phyloP scores from a whole-genome alignment of 768 basidiomycete species.

The Dioszegia aurantiaca region DNA sequence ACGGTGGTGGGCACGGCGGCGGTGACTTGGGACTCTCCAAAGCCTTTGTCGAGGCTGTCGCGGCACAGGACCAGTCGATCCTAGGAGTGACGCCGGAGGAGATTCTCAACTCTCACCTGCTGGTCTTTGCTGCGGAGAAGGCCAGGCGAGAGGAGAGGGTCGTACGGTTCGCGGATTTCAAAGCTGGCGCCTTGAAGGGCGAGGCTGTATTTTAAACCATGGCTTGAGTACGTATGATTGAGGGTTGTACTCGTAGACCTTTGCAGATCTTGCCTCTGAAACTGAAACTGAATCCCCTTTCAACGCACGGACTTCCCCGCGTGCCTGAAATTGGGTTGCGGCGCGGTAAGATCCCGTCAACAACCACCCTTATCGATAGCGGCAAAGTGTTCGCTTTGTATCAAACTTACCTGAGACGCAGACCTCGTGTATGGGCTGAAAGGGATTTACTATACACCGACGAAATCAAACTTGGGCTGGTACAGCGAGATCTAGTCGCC shows the following conservation, averaged over 20 bases:
- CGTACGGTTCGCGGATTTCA: conserved; percentile 68
- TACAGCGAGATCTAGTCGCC: too few relatives aligned
- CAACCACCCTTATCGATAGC: too few relatives aligned
- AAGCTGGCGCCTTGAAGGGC: conserved; percentile 42
- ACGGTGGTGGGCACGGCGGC: conserved; percentile 77
- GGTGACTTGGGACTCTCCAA: conserved; percentile 75
- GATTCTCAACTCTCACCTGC: conserved; percentile 72
- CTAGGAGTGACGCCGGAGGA: conserved; percentile 66
- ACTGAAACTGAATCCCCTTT: not conserved
- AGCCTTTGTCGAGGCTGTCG: conserved; percentile 73
- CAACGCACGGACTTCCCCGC: too few relatives aligned
- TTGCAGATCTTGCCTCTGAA: too few relatives aligned
- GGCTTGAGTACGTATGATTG: not conserved
- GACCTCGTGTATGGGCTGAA: too few relatives aligned
- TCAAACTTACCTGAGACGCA: too few relatives aligned
- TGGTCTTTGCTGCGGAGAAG: conserved; percentile 82
- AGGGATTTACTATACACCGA: too few relatives aligned
- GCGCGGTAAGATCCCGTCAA: too few relatives aligned
- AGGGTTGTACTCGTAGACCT: too few relatives aligned
- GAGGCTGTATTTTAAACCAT: conserved; percentile 8
- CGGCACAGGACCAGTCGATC: conserved; percentile 61
- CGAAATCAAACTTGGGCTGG: too few relatives aligned
- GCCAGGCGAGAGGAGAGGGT: conserved; percentile 68
- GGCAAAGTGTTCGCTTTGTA: too few relatives aligned
- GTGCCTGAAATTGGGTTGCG: too few relatives aligned